Evolutionary conservation across 1,284 basidiomycete species (phyloP).

Genomic region (Heterobasidion irregulare): DNA sequence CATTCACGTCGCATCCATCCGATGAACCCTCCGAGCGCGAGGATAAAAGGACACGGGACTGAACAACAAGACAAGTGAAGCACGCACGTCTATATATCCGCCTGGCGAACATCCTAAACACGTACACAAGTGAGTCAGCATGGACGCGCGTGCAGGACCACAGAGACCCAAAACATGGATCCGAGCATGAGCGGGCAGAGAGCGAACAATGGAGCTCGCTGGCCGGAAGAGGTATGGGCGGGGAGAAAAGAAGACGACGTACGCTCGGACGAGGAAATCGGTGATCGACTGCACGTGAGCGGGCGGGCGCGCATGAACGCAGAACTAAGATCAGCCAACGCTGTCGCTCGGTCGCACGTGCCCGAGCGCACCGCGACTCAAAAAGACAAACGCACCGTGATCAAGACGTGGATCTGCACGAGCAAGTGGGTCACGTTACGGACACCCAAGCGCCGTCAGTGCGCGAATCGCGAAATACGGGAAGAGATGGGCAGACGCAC

Average conservation of each 20-base stretch:
- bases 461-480: not conserved
- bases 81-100: constrained; percentile 12
- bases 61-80: not conserved
- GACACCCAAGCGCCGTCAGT: not conserved
- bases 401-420: constrained; percentile 10
- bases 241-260: constrained; percentile 1
- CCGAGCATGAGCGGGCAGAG: no score
- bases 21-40: no score
- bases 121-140: not conserved
- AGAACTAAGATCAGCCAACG: not conserved
- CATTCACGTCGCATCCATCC: no score
- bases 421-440: not conserved
- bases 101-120: constrained; percentile 16
- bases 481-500: not conserved
- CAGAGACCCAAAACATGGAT: no score
- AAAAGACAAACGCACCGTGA: constrained; percentile 6
- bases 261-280: constrained; percentile 18
- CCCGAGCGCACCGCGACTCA: no score
- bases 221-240: not conserved
- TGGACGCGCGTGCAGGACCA: no score
- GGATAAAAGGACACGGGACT: not conserved
- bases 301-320: not conserved
- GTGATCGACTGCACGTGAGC: constrained; percentile 13
- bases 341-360: no score
- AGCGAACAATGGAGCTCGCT: no score